Evolutionary conservation across 306 rosid species (phyloP).

Genomic region (Cucumis sativus): Cucumber_9930_V3 NC_026657.2:32605001-32605500

Average conservation of each 20-base stretch:
- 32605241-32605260: not conserved
- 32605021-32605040: not conserved
- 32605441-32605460: slow-evolving; percentile 91
- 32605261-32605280: not conserved
- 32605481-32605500: slow-evolving; percentile 66
- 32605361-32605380: not conserved
- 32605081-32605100: not conserved
- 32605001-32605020: not conserved
- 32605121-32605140: not conserved
- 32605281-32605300: not conserved
- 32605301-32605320: not conserved
- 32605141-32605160: not conserved
- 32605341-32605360: not conserved
- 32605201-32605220: not conserved
- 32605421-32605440: slow-evolving; percentile 83
- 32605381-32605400: not conserved
- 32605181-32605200: not conserved
- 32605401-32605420: not conserved
- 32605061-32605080: not conserved
- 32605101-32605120: not conserved
- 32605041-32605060: not conserved
- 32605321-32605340: not conserved
- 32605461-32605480: slow-evolving; percentile 94
- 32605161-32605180: not conserved
- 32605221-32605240: not conserved